Base-by-base conservation (phyloP, 768 basidiomycete genomes). In the Suillus clintonianus region DNA sequence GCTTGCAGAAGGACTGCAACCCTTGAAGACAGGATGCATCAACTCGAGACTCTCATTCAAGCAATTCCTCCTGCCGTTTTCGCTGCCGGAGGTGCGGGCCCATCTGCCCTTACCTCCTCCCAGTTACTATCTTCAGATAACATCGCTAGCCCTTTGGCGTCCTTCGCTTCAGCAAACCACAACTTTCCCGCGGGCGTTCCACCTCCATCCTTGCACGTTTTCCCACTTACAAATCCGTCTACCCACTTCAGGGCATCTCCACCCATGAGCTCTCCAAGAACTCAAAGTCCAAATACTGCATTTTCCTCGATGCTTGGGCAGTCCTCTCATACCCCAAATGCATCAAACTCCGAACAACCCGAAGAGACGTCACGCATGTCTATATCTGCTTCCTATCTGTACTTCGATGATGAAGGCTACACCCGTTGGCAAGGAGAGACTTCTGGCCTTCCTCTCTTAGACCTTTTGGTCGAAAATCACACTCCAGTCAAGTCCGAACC, bases 401-500 rank as follows among this genome's bases (percentile, higher is more conserved):
- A 94, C 72, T 87, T 91, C 64, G 92, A 94, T 66, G 92, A 94
- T 70, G 91, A 94, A 72, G 92, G 92, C 3, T 91, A 89, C 71
- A 91, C 92, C 0, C 80, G 92, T 62, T 94, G 92, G 92, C 92
- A 94, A 78, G 95, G 95, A 36, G 94, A 96, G 70, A 94, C 94
- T 0, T 96, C 94, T 4, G 95, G 95, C 30, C 84, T 97, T 0
- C 95, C 95, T 6, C 84, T 97, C 5, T 84, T 96, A 32, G 92
- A 96, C 73, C 78, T 94, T 9, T 80, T 97, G 32, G 85, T 93
- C 34, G 93, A 94, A 71, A 83, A 86, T 41, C 88, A 89, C 67
- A 77, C 81, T 7, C 75, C 79, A 11, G 70, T 78, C 62, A 79
- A 77, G 65, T 66, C 73, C 60, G 68, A 80, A 72, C 65, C 80